Conservation (phyloP, 225 moss, liverwort and hornwort genomes). For the Climacium dendroides region DNA sequence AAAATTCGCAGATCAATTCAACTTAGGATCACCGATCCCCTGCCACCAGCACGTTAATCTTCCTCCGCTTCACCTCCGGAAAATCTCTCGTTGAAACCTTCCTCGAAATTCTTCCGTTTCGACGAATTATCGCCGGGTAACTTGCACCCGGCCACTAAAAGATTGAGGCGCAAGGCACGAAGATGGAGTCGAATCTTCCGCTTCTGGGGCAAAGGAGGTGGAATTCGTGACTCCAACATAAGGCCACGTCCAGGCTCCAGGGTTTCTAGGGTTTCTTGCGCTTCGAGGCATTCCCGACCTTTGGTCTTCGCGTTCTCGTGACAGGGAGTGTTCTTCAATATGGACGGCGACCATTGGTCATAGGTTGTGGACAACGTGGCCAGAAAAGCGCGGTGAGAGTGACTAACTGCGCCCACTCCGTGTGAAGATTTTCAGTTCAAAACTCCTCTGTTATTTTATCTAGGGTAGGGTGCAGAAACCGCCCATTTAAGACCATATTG, state of each 20-base stretch:
- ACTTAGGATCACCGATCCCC: neutral
- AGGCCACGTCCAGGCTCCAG: neutral
- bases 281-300: neutral
- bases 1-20: neutral
- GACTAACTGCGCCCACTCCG: neutral
- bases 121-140: neutral
- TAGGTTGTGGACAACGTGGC: neutral
- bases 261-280: conserved; percentile 15
- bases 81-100: neutral
- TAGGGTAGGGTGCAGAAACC: no score
- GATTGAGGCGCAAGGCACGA: neutral
- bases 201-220: neutral
- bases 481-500: no score
- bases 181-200: neutral
- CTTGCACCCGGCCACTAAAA: neutral
- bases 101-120: neutral
- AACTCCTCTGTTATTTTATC: neutral
- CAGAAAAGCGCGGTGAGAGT: neutral
- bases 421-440: neutral
- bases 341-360: neutral
- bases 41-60: neutral
- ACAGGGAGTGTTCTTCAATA: rapidly evolving
- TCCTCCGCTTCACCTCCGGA: neutral
- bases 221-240: neutral
- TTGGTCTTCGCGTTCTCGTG: neutral